phyloP scores from a whole-genome alignment of 345 rosid species.

The Ceriops decandra region DNA sequence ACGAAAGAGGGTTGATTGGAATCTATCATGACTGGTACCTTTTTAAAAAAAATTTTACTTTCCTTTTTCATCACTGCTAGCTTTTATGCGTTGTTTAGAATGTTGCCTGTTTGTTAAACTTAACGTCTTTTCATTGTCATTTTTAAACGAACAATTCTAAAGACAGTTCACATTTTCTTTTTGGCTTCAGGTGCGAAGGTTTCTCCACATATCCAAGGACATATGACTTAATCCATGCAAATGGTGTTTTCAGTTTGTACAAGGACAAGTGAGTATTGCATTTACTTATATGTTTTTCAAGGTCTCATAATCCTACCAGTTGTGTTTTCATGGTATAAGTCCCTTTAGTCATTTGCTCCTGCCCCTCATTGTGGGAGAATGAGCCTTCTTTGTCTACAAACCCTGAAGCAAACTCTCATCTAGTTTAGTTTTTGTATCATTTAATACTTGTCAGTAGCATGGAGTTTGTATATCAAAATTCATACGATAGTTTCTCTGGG shows the following conservation, averaged over 20 bases:
- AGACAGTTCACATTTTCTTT: no score
- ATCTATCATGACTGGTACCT: slow-evolving; percentile 95
- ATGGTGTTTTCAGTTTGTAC: slow-evolving; percentile 80
- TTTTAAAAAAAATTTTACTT: slow-evolving; percentile 10
- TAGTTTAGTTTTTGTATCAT: no score
- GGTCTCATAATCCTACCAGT: background rate
- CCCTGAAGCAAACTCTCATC: no score
- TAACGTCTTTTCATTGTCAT: background rate
- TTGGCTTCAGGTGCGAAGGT: slow-evolving; percentile 78
- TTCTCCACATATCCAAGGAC: slow-evolving; percentile 99
- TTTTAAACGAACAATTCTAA: no score
- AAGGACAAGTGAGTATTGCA: slow-evolving; percentile 63
- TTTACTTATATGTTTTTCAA: background rate
- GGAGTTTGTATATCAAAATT: no score
- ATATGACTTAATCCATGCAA: slow-evolving; percentile 87
- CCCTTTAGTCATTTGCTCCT: no score
- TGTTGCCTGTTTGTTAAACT: background rate
- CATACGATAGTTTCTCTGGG: no score
- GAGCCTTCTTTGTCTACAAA: no score
- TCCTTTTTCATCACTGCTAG: background rate
- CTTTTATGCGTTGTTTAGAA: background rate
- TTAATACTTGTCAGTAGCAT: no score
- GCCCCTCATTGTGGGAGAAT: no score
- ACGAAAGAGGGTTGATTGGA: slow-evolving; percentile 89
- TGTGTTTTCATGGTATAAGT: background rate